Base-by-base conservation (phyloP, 2,329 filamentous ascomycete species). In the Talaromyces sp. region DNA sequence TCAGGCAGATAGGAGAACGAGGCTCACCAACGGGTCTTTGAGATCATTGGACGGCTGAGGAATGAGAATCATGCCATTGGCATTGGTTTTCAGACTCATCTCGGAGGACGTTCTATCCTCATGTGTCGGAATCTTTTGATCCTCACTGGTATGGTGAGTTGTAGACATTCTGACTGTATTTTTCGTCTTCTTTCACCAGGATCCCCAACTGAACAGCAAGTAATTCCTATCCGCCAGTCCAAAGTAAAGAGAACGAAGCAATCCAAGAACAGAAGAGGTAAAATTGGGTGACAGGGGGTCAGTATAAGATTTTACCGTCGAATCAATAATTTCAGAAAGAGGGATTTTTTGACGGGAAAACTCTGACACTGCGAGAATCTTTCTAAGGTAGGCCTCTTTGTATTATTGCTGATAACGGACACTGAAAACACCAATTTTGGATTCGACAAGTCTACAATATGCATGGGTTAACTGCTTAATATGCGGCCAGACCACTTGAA, bases 51-150 rank as follows among this genome's bases (percentile, higher is more conserved):
- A 56, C 51, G 51, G 51, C 29, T 56, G 51, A 17, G 51, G 51
- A 36, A 56, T 34, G 25, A 56, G 51, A 56, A 56, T 56, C 51
- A 56, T 56, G 29, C 51, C 51, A 56, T 56, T n/a, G 17, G 51
- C 31, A 13, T 56, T 56, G 29, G 51, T 56, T 56, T 34, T 56
- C 25, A 56, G 25, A 53, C 29, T 53, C 49, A 54, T 54, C 25
- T 54, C 51, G 19, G 51, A 34, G 6, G 27, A 56, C 25, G 29
- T 56, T 27, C 13, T 34, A 17, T 56, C 51, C 29, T 56, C 27
- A 13, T n/a, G 17, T 11, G 29, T 36, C 8, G 29, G 51, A 31
- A 56, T 34, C 10, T 36, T 56, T 17, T 56, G 51, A 11, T 34
- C 27, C 7, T 19, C 51, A 13, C 27, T 17, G 17, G 11, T 34